Evolutionary conservation across 495 filamentous ascomycete genomes (phyloP).

Genomic region (Filosporella fistucella): DNA sequence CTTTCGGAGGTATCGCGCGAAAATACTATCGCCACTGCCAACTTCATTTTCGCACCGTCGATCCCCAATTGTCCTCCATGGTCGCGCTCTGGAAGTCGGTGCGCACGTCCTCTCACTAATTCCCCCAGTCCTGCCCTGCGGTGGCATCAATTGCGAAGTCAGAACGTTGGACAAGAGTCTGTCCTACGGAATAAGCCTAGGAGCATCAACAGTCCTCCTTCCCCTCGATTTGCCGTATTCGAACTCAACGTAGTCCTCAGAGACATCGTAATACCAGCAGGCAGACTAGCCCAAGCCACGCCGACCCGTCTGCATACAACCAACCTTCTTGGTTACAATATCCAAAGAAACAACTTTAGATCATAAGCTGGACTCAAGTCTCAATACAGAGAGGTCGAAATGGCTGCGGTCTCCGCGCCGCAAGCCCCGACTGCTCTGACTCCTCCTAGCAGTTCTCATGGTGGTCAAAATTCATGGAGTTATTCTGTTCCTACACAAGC

Average conservation of each 20-base stretch:
- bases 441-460: constrained; percentile 47
- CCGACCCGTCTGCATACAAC: constrained; percentile 8
- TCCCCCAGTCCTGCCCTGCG: too few relatives aligned
- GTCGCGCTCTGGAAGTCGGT: too few relatives aligned
- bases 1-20: too few relatives aligned
- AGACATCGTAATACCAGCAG: constrained; percentile 14
- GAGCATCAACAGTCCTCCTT: too few relatives aligned
- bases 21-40: too few relatives aligned
- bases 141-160: too few relatives aligned
- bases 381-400: constrained; percentile 17
- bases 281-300: constrained; percentile 1
- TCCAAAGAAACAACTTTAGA: constrained; percentile 2
- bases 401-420: constrained; percentile 49
- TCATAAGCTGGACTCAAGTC: background rate
- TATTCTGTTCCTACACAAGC: constrained; percentile 33
- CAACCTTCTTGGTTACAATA: background rate
- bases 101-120: too few relatives aligned
- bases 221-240: too few relatives aligned
- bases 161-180: too few relatives aligned
- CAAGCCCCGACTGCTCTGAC: constrained; percentile 42
- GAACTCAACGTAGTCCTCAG: background rate
- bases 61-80: too few relatives aligned
- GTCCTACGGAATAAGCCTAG: too few relatives aligned
- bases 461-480: constrained; percentile 45
- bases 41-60: too few relatives aligned